Base-by-base conservation (phyloP, 148 eudicot species). In the Nyssa sinensis region DNA sequence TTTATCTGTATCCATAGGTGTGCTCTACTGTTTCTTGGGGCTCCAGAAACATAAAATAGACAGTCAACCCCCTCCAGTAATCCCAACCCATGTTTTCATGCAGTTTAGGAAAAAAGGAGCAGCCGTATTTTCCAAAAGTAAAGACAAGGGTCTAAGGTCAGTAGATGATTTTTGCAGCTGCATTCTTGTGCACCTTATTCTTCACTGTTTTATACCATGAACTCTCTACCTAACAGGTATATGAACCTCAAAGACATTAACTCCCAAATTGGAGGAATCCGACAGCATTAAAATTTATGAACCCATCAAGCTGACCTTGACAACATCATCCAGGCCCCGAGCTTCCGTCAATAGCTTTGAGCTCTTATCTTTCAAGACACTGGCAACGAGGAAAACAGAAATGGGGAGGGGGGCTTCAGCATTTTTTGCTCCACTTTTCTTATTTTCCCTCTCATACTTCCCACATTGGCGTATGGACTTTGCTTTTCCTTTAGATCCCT, bases 301-400 rank as follows among this genome's bases (percentile, higher is more conserved):
- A 32, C 2, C 37, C 21, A 19, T 19, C 28, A 67, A 70, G 63
- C 87, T 62, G 31, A 94, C 98, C 98, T 92, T 92, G 74, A 94
- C 96, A 73, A 94, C 98, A 74, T 94, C 98, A 77, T 94, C 98
- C 13, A 94, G 83, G 57, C 98, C 98, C 59, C 96, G 89, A 76
- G 98, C 98, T 87, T 92, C 93, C 25, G 92, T 88, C 19, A 88
- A 85, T 74, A 95, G 80, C 77, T 86, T 87, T 0, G 94, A 62
- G 79, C 98, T 86, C 81, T 82, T 92, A 19, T 94, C 97, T 82
- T 94, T 94, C 77, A 95, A 82, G 77, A 95, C 99, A 73, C 96
- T 88, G 60, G 90, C 99, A 67, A 95, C 96, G 47, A 95, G 96
- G 78, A 95, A 95, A 76, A 95, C 86, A 17, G 97, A 95, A 59